Base-by-base conservation (phyloP, 2,329 filamentous ascomycete genomes). In the Epichloe gansuensis region DNA sequence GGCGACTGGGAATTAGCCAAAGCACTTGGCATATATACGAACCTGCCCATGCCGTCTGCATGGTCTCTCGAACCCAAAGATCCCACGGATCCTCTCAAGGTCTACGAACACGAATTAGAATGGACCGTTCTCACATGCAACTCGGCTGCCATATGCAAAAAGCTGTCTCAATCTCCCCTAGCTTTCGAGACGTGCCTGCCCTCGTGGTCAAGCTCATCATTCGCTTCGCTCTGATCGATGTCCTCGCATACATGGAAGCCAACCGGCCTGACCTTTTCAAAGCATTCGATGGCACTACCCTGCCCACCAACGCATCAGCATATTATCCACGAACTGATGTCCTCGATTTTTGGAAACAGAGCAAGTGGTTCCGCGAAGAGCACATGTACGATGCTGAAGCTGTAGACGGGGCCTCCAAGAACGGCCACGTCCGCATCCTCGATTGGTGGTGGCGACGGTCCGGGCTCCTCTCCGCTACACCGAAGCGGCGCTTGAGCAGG, bases 1-100 rank as follows among this genome's bases (percentile, higher is more conserved):
- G 82, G 82, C 44, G 91, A 97, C 66, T 97, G 91, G 91, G 91
- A 96, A 68, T 75, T 94, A 21, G 86, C 91, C 9, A 84, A 84
- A 58, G 85, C 87, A 0, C 74, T 96, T 5, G 83, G 86, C 53
- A 80, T 96, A 45, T 91, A 86, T 62, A 89, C 89, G 1, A 89
- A 80, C 52, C 72, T 95, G 5, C 77, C 81, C 1, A 80, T 84
- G 55, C 90, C 91, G 0, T 57, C 67, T 4, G 81, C 87, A 59
- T 95, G 90, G 89, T 67, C 67, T 11, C 64, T 69, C 28, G 76
- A 79, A 57, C 80, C 85, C 34, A 76, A 78, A 41, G 71, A 77
- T 41, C 74, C 79, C 11, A 73, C 77, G 46, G 81, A 88, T 59
- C 81, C 85, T 1, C 73, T 87, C 12, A 81, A 85, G 35, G 80